phyloP scores from a whole-genome alignment of 1,139 yeast genomes.

The Hyphopichia wangnamkhiaoensis region DNA sequence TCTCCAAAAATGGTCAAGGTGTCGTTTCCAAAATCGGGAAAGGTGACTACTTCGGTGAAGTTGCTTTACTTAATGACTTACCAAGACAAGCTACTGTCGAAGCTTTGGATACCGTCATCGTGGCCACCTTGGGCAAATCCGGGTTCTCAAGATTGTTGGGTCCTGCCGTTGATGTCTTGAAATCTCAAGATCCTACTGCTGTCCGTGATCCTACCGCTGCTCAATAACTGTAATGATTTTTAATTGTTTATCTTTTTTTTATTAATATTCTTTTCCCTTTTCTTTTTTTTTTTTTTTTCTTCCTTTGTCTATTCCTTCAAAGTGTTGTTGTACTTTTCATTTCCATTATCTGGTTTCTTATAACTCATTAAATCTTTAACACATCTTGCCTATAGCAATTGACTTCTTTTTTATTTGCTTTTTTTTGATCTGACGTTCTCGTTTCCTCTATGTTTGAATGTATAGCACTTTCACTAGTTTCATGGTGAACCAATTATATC shows the following conservation, averaged over 20 bases:
- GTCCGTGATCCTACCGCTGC: conserved; percentile 2
- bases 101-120: conserved; percentile 75
- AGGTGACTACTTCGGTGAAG: conserved; percentile 96
- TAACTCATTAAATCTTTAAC: no score
- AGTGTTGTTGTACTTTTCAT: no score
- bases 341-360: no score
- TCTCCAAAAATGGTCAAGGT: conserved; percentile 60
- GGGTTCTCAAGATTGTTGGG: conserved; percentile 95
- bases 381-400: no score
- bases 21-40: conserved; percentile 60
- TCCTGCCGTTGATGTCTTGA: conserved; percentile 80
- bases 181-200: conserved; percentile 76
- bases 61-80: conserved; percentile 84
- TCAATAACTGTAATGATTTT: no score
- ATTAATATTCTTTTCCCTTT: neutral
- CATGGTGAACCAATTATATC: no score
- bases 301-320: neutral
- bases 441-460: no score
- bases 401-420: no score
- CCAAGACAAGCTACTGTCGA: conserved; percentile 95
- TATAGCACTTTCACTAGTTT: no score
- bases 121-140: conserved; percentile 85
- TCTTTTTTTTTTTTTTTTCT: neutral
- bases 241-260: no score
- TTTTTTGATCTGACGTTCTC: no score